Conservation (phyloP, 805 yeast species). For the Lipomyces yamadae region DNA sequence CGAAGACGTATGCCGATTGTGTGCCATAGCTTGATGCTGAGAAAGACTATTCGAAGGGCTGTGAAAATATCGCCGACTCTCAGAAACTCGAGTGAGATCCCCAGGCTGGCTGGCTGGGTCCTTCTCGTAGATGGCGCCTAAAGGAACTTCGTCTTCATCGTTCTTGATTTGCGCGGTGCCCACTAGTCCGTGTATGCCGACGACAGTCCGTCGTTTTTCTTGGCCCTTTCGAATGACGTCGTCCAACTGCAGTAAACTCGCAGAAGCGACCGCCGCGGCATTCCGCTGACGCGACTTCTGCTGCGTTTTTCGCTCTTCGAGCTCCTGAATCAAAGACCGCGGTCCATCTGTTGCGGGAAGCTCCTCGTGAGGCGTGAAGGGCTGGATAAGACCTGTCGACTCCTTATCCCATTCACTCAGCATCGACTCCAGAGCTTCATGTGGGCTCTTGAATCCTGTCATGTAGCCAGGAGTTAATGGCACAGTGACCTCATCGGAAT, state of each 20-base stretch:
- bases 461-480: slow-evolving; percentile 15
- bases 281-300: slow-evolving; percentile 18
- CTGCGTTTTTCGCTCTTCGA: slow-evolving; percentile 23
- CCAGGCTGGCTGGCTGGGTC: slow-evolving; percentile 4
- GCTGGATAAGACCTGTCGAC: neutral
- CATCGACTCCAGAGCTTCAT: slow-evolving; percentile 21
- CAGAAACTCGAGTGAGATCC: neutral
- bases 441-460: slow-evolving; percentile 20
- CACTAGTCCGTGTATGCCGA: slow-evolving; percentile 17
- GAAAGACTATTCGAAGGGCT: neutral
- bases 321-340: slow-evolving; percentile 24
- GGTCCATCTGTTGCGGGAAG: slow-evolving; percentile 17
- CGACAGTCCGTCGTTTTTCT: slow-evolving; percentile 21
- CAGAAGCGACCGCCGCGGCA: neutral
- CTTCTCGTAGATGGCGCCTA: slow-evolving; percentile 12
- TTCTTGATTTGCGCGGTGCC: slow-evolving; percentile 8
- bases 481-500: neutral
- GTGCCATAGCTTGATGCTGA: neutral
- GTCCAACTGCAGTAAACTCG: slow-evolving; percentile 26
- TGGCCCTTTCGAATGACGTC: slow-evolving; percentile 15
- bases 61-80: slow-evolving; percentile 1
- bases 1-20: slow-evolving; percentile 11
- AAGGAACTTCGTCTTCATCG: slow-evolving; percentile 21
- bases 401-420: slow-evolving; percentile 11
- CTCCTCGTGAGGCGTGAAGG: slow-evolving; percentile 11